Base-by-base conservation (phyloP, 2,329 filamentous ascomycete species). In the Xylariaceae sp. region DNA sequence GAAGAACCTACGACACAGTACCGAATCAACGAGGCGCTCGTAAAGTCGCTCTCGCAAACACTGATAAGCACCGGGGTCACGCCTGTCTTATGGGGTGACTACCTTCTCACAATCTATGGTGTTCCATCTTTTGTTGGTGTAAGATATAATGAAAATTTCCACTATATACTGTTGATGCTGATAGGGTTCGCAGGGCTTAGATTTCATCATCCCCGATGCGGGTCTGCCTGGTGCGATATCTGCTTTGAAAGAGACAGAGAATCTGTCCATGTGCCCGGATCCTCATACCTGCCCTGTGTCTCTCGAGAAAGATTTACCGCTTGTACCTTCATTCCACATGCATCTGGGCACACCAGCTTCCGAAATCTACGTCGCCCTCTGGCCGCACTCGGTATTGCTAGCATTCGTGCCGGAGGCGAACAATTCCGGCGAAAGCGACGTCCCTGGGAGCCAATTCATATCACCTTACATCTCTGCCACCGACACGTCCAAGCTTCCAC, bases 51-150 rank as follows among this genome's bases (percentile, higher is more conserved):
- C 19, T 47, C 45, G 6, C 45, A 47, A 39, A 19, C 14, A 39
- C 45, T 47, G 4, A 47, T 28, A 40, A 18, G 31, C 17, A 22
- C 16, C 12, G 33, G 33, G 39, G 45, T 40, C 4, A 47, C 33
- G 12, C 45, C 45, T 12, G 19, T 47, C n/a, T 47, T 47, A 39
- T 47, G 45, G 45, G 45, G 45, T 17, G 45, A 47, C 31, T 47
- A 47, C 33, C 45, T 47, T 14, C 45, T 47, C 45, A 47, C 45
- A 14, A 47, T 47, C 14, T 47, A 47, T 47, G 45, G 45, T 47
- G 33, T 47, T 40, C 45, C 45, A 2, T 47, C 45, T 40, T 22
- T 47, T n/a, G 33, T 47, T 17, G 45, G 45, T 2, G 45, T 47
- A 40, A 47, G 45, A 28, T 5, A 46, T 36, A 9, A 3, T 46